Evolutionary conservation across 1,284 basidiomycete genomes (phyloP).

Genomic region (Mycena citricolor): DNA sequence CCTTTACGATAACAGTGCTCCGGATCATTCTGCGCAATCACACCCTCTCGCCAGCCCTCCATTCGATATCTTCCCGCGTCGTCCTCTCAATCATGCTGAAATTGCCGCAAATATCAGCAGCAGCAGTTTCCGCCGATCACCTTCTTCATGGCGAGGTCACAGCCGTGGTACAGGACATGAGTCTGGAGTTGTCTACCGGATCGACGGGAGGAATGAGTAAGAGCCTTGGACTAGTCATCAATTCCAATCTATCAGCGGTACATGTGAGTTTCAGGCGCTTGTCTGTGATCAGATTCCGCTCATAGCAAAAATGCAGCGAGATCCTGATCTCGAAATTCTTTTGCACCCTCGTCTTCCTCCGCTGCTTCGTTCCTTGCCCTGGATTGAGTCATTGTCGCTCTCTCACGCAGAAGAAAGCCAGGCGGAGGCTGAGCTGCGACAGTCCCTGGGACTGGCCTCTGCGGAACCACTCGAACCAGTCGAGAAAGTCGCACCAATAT

Average conservation of each 20-base stretch:
- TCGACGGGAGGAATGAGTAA: constrained; percentile 59
- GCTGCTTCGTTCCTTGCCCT: constrained; percentile 66
- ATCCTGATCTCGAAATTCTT: constrained; percentile 57
- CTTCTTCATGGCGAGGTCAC: constrained; percentile 46
- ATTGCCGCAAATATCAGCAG: constrained; percentile 54
- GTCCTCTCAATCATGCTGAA: constrained; percentile 56
- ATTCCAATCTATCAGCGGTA: constrained; percentile 32
- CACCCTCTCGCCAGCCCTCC: constrained; percentile 50
- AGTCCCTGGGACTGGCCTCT: constrained; percentile 38
- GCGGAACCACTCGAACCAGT: constrained; percentile 13
- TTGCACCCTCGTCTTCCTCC: constrained; percentile 78
- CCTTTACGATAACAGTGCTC: constrained; percentile 41
- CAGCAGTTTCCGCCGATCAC: constrained; percentile 55
- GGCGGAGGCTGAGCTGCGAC: constrained; percentile 53
- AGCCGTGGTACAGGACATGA: constrained; percentile 45
- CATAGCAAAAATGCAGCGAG: constrained; percentile 18
- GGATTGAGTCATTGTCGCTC: constrained; percentile 58
- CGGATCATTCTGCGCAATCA: constrained; percentile 47
- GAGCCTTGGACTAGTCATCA: constrained; percentile 53
- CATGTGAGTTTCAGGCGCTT: constrained; percentile 21
- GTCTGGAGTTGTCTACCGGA: constrained; percentile 50
- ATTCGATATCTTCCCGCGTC: constrained; percentile 58
- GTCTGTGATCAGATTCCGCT: background rate
- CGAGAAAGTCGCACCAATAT: constrained; percentile 24
- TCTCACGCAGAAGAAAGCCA: constrained; percentile 59